These are phyloP conservation scores for Acmispon strigosus DNA, from an alignment of 306 rosid species.

Conservation along the genomic window DNA sequence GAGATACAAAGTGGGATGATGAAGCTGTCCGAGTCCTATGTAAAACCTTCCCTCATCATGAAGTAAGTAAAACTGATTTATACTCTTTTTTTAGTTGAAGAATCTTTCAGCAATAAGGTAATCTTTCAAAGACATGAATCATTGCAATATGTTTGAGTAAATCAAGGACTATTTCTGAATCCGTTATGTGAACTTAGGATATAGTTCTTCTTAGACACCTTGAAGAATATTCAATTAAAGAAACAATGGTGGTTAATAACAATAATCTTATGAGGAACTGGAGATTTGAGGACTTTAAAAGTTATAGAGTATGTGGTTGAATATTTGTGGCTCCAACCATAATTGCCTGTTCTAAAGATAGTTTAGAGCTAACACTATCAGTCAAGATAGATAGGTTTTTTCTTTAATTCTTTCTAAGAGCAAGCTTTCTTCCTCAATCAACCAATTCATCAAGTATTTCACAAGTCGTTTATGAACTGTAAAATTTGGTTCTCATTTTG, in stretches of 20 bases:
- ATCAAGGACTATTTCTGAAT: not conserved
- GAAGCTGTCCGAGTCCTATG: conserved; percentile 74
- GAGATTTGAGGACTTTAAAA: too few species aligned
- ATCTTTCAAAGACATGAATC: not conserved
- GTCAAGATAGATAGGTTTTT: not conserved
- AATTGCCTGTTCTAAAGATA: not conserved
- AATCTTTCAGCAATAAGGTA: too few species aligned
- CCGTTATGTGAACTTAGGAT: too few species aligned
- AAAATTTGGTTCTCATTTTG: not conserved
- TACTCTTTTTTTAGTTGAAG: not conserved
- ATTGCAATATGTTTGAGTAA: conserved; percentile 11
- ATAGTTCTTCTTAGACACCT: not conserved
- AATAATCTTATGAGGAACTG: too few species aligned
- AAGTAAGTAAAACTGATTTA: conserved; percentile 48
- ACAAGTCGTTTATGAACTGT: not conserved
- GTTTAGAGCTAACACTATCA: not conserved
- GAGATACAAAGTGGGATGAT: conserved; percentile 76
- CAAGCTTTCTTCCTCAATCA: not conserved
- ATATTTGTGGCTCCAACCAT: too few species aligned
- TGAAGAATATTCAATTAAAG: too few species aligned
- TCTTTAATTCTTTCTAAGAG: not conserved
- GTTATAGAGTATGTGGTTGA: too few species aligned
- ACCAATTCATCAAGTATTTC: not conserved
- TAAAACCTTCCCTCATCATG: conserved; percentile 54
- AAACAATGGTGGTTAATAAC: too few species aligned